Evolutionary conservation across 2,329 filamentous ascomycete species (phyloP).

Genomic region (Diaporthe vexans): DNA sequence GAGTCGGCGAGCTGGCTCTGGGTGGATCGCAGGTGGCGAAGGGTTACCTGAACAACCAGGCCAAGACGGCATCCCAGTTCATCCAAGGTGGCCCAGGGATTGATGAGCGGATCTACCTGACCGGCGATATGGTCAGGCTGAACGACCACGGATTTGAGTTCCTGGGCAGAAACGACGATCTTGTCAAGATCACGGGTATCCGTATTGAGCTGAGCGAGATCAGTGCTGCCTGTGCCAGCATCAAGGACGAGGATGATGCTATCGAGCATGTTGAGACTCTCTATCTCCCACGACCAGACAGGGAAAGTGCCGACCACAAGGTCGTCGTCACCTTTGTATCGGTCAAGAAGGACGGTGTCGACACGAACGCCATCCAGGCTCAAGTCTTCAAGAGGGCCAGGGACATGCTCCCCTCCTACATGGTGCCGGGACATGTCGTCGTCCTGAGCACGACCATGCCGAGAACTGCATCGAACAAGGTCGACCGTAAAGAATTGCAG

Average conservation of each 20-base stretch:
- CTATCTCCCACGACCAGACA: conserved; percentile 50
- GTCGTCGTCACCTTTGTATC: conserved; percentile 54
- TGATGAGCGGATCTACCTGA: conserved; percentile 42
- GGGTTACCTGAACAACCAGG: conserved; percentile 37
- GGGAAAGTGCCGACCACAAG: conserved; percentile 46
- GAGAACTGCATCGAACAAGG: conserved; percentile 53
- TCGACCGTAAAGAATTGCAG: conserved; percentile 50
- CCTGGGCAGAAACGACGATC: conserved; percentile 41
- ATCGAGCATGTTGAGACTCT: conserved; percentile 55
- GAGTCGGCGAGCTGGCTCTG: conserved; percentile 36
- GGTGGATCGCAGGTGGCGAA: conserved; percentile 43
- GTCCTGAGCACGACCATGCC: conserved; percentile 50
- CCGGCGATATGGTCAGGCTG: conserved; percentile 44
- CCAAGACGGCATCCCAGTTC: conserved; percentile 39
- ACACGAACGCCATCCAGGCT: conserved; percentile 20
- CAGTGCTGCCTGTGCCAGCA: conserved; percentile 48
- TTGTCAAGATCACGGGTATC: conserved; percentile 42
- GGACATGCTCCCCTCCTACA: conserved; percentile 46
- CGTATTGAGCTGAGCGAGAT: conserved; percentile 47
- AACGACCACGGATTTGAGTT: conserved; percentile 43
- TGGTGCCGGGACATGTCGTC: conserved; percentile 53
- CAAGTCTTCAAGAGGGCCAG: conserved; percentile 38
- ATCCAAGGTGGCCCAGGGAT: conserved; percentile 37
- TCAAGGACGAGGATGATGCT: conserved; percentile 49
- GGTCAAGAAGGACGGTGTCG: conserved; percentile 41